Evolutionary conservation across 2,329 filamentous ascomycete genomes (phyloP).

Genomic region (Stachybotrys echinatus): DNA sequence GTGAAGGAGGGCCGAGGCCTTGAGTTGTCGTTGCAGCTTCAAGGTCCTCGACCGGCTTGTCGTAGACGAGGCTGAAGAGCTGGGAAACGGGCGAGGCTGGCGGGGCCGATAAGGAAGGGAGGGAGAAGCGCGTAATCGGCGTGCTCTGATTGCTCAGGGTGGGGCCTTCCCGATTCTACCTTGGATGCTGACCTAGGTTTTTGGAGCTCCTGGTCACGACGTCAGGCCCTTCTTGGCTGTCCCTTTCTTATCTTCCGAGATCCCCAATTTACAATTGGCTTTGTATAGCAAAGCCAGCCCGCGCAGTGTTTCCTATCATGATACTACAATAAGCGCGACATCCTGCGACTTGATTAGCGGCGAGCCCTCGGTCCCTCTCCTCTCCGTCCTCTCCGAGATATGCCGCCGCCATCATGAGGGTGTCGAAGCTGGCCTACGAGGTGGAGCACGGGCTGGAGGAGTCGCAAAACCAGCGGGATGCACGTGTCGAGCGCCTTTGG

Average conservation of each 20-base stretch:
- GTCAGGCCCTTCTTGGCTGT: neutral
- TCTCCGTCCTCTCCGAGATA: conserved; percentile 19
- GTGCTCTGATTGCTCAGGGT: neutral
- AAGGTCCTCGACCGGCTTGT: too few relatives aligned
- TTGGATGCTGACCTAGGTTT: neutral
- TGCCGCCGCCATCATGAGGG: conserved; percentile 28
- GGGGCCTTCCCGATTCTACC: neutral
- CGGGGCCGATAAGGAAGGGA: neutral
- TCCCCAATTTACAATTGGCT: neutral
- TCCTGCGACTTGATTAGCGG: neutral
- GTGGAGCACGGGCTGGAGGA: conserved; percentile 65
- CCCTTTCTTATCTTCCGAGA: neutral
- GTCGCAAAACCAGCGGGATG: conserved; percentile 72
- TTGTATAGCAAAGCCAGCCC: neutral
- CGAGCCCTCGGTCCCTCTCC: neutral
- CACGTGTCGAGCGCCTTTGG: conserved; percentile 81
- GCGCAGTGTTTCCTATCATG: neutral
- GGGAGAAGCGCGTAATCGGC: neutral
- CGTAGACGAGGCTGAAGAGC: neutral
- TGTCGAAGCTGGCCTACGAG: conserved; percentile 44
- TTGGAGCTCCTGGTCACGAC: neutral
- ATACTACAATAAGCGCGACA: conserved; percentile 1
- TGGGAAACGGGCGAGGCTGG: neutral
- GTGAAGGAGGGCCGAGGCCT: neutral
- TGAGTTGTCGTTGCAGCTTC: neutral